Base-by-base conservation (phyloP, 1,139 yeast genomes). In the Schizosaccharomyces versatilis region DNA sequence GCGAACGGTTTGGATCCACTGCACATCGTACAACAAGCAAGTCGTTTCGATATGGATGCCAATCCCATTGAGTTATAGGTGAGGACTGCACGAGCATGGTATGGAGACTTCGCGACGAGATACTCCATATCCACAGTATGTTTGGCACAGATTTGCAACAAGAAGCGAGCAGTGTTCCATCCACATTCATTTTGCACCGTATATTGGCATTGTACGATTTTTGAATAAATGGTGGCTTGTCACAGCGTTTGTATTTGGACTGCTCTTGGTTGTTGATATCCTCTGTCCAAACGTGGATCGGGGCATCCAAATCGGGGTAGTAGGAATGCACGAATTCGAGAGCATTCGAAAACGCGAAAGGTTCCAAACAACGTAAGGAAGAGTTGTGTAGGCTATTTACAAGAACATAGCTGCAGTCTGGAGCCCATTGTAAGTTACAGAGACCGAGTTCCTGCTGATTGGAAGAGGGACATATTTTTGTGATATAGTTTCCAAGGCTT, bases 111-210 rank as follows among this genome's bases (percentile, higher is more conserved):
- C 57, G 40, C 17, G 53, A 49, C 39, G 53, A 48, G 10, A 60
- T 41, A 15, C 60, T 57, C 63, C 63, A 61, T 36, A 61, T 54
- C 62, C 62, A 61, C 14, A 61, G 47, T 6, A 61, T 54, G 6
- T 61, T 61, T n/a, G 62, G 62, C 52, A 53, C 54, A 8, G 40
- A 53, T 15, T 59, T 60, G 32, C 38, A 57, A 39, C 56, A 47
- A 8, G 61, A 59, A 10, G 59, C 61, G 9, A 60, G 56, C 6
- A 55, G 47, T 5, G 56, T 51, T 19, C 62, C 61, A 36, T 60
- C 58, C 12, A 51, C 52, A 24, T 58, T 59, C 53, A 60, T 60
- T 19, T 49, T 38, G 41, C 58, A 19, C 6, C 14, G 12, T 39
- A 14, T 12, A 12, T 2, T 14, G 2, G 36, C 12, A 44, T 17